Evolutionary conservation across 306 rosid genomes (phyloP).

Genomic region (Quercus variabilis): DNA sequence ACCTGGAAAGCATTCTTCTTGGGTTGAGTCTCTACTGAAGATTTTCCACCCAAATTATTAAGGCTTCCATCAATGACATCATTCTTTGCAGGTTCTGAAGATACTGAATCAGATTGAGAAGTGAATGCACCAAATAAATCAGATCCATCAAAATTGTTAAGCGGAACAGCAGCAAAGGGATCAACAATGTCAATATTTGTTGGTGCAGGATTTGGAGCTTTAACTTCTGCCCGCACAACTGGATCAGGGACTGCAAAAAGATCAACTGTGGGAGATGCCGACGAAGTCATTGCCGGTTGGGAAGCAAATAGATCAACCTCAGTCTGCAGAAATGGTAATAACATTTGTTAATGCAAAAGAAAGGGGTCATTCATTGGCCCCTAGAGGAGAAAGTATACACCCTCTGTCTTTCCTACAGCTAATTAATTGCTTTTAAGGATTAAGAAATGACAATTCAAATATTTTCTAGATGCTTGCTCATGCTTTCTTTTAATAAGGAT

Average conservation of each 20-base stretch:
- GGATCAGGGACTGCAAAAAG: constrained; percentile 66
- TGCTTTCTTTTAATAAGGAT: background rate
- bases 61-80: constrained; percentile 34
- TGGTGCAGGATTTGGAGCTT: constrained; percentile 43
- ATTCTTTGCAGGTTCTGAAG: constrained; percentile 54
- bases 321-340: constrained; percentile 39
- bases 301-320: constrained; percentile 79
- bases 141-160: constrained; percentile 75
- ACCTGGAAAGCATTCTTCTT: constrained; percentile 72
- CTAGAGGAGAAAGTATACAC: background rate
- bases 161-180: constrained; percentile 92
- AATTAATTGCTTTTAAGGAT: background rate
- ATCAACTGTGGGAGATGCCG: constrained; percentile 63
- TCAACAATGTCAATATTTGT: constrained; percentile 47
- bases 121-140: constrained; percentile 73
- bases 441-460: background rate
- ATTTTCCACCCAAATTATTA: constrained; percentile 36
- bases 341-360: constrained; percentile 2
- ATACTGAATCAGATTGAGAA: constrained; percentile 54
- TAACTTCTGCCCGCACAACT: constrained; percentile 53
- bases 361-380: background rate
- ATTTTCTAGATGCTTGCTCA: background rate
- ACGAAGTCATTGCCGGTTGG: constrained; percentile 50
- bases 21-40: constrained; percentile 38
- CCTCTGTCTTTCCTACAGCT: background rate